These are phyloP conservation scores for Boletus subparvulus DNA, from an alignment of 768 basidiomycete genomes.

Conservation along the genomic window DNA sequence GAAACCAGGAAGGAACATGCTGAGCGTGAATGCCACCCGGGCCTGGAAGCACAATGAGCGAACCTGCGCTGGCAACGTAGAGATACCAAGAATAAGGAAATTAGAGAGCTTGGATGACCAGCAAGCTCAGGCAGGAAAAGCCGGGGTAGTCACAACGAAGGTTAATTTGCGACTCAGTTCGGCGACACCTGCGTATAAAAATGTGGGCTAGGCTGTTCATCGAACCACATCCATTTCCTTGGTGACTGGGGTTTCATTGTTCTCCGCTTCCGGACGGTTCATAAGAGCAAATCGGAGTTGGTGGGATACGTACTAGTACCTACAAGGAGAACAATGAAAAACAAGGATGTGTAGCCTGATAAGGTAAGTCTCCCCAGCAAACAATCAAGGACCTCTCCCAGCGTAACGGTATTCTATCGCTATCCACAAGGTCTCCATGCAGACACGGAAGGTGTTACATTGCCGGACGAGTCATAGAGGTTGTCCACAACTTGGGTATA, in stretches of 20 bases:
- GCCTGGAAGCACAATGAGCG: constrained; percentile 9
- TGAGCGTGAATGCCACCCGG: constrained; percentile 1
- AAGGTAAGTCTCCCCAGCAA: constrained; percentile 19
- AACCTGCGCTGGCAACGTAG: constrained; percentile 20
- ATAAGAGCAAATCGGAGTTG: constrained; percentile 4
- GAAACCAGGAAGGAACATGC: constrained; percentile 28
- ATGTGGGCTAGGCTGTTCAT: background rate
- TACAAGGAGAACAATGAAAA: constrained; percentile 23
- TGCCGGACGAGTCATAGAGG: constrained; percentile 1
- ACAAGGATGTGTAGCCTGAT: constrained; percentile 13
- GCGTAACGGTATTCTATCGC: background rate
- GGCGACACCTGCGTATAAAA: constrained; percentile 2
- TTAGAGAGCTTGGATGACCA: constrained; percentile 24
- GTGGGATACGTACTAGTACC: constrained; percentile 4
- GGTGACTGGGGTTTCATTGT: constrained; percentile 30
- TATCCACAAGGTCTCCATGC: constrained; percentile 8
- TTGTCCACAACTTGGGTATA: constrained; percentile 25
- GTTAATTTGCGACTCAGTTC: background rate
- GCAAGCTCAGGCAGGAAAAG: constrained; percentile 16
- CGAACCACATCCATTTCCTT: constrained; percentile 16
- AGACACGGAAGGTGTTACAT: background rate
- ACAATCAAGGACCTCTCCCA: constrained; percentile 2
- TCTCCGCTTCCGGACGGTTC: constrained; percentile 1
- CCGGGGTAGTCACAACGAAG: background rate
- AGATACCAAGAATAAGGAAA: background rate